Conservation (phyloP, 140 eudicot genomes). For the Anethum foeniculum region DNA sequence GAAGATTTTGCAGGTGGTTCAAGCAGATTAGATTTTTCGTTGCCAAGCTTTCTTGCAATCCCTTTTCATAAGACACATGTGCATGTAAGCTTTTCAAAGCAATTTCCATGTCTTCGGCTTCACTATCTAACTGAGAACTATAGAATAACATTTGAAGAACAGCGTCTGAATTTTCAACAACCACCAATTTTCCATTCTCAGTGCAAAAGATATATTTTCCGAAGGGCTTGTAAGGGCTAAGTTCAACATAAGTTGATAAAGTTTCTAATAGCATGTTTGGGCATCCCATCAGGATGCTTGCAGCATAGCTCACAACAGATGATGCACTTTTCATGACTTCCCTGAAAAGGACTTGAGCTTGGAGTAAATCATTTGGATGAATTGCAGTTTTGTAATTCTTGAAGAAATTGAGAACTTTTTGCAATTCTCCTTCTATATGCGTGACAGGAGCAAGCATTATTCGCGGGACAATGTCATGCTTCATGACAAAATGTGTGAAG, state of each 20-base stretch:
- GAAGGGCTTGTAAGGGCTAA: conserved; percentile 73
- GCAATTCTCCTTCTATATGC: conserved; percentile 31
- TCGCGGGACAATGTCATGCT: conserved; percentile 66
- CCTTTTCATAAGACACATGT: conserved; percentile 42
- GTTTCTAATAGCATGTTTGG: conserved; percentile 43
- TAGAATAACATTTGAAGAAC: conserved; percentile 57
- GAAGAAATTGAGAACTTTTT: conserved; percentile 24
- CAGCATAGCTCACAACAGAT: conserved; percentile 53
- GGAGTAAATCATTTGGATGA: conserved; percentile 8
- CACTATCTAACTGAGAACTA: conserved; percentile 38
- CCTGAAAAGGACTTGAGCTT: conserved; percentile 30
- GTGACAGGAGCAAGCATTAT: conserved; percentile 56
- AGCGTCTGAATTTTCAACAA: conserved; percentile 56
- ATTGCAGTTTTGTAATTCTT: conserved; percentile 10
- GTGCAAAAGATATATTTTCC: conserved; percentile 55
- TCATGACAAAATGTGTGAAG: conserved; percentile 58
- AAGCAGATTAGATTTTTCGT: conserved; percentile 50
- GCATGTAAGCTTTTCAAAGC: conserved; percentile 35
- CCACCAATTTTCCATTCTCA: conserved; percentile 37
- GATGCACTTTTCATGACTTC: conserved; percentile 46
- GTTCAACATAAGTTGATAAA: conserved; percentile 39
- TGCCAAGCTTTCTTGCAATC: conserved; percentile 37
- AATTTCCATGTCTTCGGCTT: conserved; percentile 25
- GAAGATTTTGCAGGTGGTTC: conserved; percentile 34
- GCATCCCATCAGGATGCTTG: conserved; percentile 62